A percentile compares a stretch with the other conserved stretches of the same genome.
Evolutionary conservation across 768 basidiomycete genomes (phyloP).

Genomic region (Lenzites betulinus): DNA sequence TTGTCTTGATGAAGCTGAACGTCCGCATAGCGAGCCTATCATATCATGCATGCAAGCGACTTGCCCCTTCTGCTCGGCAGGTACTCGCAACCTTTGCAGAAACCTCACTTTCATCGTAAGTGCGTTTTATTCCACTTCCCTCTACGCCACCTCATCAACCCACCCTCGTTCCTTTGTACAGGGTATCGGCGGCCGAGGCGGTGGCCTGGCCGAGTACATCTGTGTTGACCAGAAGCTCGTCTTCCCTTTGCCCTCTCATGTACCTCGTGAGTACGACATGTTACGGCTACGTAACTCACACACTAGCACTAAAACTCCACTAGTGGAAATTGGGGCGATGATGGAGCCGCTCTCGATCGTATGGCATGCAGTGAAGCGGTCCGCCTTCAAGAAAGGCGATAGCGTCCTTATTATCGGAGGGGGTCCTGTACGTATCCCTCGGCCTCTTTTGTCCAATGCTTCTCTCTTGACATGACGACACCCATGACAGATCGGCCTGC

Average conservation of each 20-base stretch:
- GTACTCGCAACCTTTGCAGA: background rate
- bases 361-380: conserved; percentile 47
- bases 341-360: conserved; percentile 51
- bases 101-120: conserved; percentile 39
- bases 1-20: background rate
- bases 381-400: conserved; percentile 40
- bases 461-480: background rate
- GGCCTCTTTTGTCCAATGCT: background rate
- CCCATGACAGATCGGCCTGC: conserved; percentile 28
- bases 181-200: conserved; percentile 43
- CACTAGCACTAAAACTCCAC: too few species aligned
- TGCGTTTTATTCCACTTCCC: background rate
- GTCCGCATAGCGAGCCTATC: conserved; percentile 44
- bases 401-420: conserved; percentile 46
- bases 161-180: too few species aligned
- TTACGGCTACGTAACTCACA: background rate
- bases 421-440: conserved; percentile 41
- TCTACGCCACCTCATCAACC: background rate
- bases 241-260: conserved; percentile 40
- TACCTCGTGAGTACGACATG: conserved; percentile 37
- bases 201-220: conserved; percentile 48
- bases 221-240: conserved; percentile 37
- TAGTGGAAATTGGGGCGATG: conserved; percentile 52
- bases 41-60: conserved; percentile 40
- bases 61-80: conserved; percentile 37